Evolutionary conservation across 495 filamentous ascomycete genomes (phyloP).

Genomic region (Pseudoneurospora amorphoporcata): DNA sequence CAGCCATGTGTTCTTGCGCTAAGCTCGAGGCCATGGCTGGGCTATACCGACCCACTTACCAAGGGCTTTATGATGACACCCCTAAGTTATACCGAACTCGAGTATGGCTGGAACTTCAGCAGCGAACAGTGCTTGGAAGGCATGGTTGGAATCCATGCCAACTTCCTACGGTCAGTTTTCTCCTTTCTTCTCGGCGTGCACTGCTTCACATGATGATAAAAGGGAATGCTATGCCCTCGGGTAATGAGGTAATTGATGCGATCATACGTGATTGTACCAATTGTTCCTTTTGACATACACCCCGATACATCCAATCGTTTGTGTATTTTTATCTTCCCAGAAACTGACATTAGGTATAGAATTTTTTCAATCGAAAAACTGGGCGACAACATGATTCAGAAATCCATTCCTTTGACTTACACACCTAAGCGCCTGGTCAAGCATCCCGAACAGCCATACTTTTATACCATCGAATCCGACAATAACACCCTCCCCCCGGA

Average conservation of each 20-base stretch:
- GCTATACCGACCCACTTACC: constrained; percentile 75
- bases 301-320: not conserved
- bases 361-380: constrained; percentile 88
- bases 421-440: constrained; percentile 81
- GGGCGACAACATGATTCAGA: constrained; percentile 75
- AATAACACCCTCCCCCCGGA: constrained; percentile 73
- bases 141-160: constrained; percentile 89
- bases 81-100: constrained; percentile 73
- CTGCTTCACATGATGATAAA: constrained; percentile 58
- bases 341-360: constrained; percentile 35
- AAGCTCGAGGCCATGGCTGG: constrained; percentile 85
- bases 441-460: constrained; percentile 77
- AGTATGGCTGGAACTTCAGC: constrained; percentile 92
- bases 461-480: constrained; percentile 90
- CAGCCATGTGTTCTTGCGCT: constrained; percentile 83
- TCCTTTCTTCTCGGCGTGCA: constrained; percentile 11
- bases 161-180: constrained; percentile 72
- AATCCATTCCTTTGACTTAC: constrained; percentile 79
- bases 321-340: not conserved
- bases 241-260: constrained; percentile 36
- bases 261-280: constrained; percentile 30
- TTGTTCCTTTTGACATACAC: constrained; percentile 46
- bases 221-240: constrained; percentile 34
- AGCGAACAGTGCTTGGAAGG: constrained; percentile 88
- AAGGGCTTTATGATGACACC: constrained; percentile 87